These are phyloP conservation scores for Rubus parviflorus DNA, from an alignment of 306 rosid species.

Conservation along the genomic window DNA sequence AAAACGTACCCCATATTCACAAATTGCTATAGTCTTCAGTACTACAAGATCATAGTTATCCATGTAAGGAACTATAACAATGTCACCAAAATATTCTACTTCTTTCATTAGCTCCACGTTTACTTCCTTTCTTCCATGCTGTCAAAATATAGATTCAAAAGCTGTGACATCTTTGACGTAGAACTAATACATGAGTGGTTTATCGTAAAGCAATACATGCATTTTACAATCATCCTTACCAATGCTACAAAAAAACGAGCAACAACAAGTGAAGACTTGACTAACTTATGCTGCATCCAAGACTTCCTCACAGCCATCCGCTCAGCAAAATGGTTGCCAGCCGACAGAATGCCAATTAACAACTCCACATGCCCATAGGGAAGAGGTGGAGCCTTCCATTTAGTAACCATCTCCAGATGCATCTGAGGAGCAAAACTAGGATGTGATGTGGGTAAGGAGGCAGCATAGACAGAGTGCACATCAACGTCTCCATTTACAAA, in stretches of 20 bases:
- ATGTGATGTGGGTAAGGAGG: constrained; percentile 83
- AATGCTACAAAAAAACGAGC: constrained; percentile 90
- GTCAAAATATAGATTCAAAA: constrained; percentile 36
- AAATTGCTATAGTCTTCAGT: constrained; percentile 89
- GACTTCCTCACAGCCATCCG: constrained; percentile 97
- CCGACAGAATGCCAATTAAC: constrained; percentile 90
- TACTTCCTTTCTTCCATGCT: constrained; percentile 87
- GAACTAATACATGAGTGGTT: not conserved
- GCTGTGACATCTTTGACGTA: constrained; percentile 26
- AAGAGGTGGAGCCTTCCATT: constrained; percentile 74
- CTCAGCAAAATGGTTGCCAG: constrained; percentile 96
- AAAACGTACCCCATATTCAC: constrained; percentile 88
- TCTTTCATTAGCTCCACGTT: constrained; percentile 78
- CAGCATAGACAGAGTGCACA: constrained; percentile 77
- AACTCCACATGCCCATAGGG: constrained; percentile 52
- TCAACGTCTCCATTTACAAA: constrained; percentile 80
- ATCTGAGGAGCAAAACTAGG: constrained; percentile 87
- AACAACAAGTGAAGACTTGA: constrained; percentile 71
- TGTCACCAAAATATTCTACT: constrained; percentile 90
- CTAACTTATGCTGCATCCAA: constrained; percentile 86
- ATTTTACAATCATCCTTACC: constrained; percentile 49
- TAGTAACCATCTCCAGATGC: constrained; percentile 75
- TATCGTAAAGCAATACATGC: constrained; percentile 16
- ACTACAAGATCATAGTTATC: constrained; percentile 96
- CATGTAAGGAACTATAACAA: constrained; percentile 88